These are phyloP conservation scores for Lyophyllum atratum DNA, from an alignment of 768 basidiomycete genomes.

Conservation along the genomic window DNA sequence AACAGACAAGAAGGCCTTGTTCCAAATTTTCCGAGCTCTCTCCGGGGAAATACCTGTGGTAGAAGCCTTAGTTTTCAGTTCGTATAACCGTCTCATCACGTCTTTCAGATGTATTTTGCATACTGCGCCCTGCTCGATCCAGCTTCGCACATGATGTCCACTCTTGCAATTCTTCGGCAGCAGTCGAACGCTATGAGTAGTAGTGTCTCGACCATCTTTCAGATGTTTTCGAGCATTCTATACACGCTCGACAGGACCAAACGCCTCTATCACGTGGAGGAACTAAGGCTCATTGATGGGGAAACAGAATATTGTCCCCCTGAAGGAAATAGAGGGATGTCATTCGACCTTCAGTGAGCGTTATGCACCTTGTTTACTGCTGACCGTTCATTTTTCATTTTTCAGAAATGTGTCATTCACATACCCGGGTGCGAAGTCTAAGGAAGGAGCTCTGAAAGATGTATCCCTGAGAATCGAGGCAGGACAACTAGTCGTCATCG, in stretches of 20 bases:
- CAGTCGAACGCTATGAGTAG: conserved; percentile 29
- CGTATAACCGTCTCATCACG: neutral
- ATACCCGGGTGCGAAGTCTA: conserved; percentile 44
- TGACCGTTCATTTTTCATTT: neutral
- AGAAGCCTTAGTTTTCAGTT: neutral
- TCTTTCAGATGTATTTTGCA: conserved; percentile 37
- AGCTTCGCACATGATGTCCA: conserved; percentile 33
- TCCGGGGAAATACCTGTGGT: conserved; percentile 32
- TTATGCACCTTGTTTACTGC: neutral
- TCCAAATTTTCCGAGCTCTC: conserved; percentile 15
- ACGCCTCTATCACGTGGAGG: conserved; percentile 27
- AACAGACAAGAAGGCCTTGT: neutral
- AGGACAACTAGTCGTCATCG: conserved; percentile 54
- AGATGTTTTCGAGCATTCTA: conserved; percentile 17
- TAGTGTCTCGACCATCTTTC: conserved; percentile 21
- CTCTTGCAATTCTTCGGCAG: conserved; percentile 41
- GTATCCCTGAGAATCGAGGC: conserved; percentile 45
- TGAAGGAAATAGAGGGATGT: conserved; percentile 24
- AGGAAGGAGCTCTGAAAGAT: conserved; percentile 34
- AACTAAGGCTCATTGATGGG: conserved; percentile 27
- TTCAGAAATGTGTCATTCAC: conserved; percentile 52
- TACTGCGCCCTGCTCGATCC: conserved; percentile 31
- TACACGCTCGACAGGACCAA: conserved; percentile 26
- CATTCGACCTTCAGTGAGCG: conserved; percentile 27
- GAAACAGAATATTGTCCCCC: conserved; percentile 21